phyloP scores from a whole-genome alignment of 2,329 filamentous ascomycete species.

The Penicillium brasilianum region DNA sequence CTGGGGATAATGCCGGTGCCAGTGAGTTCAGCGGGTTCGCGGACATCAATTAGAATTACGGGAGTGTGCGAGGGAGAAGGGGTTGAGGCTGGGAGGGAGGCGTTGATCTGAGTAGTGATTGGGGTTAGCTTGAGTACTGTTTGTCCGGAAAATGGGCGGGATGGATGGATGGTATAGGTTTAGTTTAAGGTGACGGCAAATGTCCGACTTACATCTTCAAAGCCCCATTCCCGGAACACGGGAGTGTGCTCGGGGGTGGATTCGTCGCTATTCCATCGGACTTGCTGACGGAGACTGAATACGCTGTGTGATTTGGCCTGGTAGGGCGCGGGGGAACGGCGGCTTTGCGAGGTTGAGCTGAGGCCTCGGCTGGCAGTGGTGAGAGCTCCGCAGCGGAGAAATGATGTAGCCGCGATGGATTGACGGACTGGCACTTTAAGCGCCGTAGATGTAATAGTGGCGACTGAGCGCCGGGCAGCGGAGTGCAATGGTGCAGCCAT shows the following conservation, averaged over 20 bases:
- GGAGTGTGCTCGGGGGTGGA: neutral
- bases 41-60: conserved; percentile 52
- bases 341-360: conserved; percentile 10
- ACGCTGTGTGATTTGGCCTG: neutral
- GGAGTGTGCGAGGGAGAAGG: conserved; percentile 34
- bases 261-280: conserved; percentile 31
- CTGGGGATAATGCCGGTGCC: conserved; percentile 69
- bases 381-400: conserved; percentile 17
- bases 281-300: conserved; percentile 13
- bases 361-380: conserved; percentile 25
- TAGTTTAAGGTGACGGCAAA: neutral
- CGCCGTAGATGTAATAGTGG: conserved; percentile 4
- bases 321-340: neutral
- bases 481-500: conserved; percentile 25
- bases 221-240: conserved; percentile 38
- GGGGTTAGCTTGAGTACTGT: neutral
- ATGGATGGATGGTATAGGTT: too few relatives aligned
- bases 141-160: too few relatives aligned
- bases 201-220: conserved; percentile 43
- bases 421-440: conserved; percentile 16
- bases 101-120: conserved; percentile 38
- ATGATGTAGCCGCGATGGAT: conserved; percentile 7
- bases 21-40: conserved; percentile 53
- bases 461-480: conserved; percentile 18
- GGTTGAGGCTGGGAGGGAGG: conserved; percentile 35